These are phyloP conservation scores for Sequoia sempervirens DNA, from an alignment of 75 land plant species.

Conservation along the genomic window DNA sequence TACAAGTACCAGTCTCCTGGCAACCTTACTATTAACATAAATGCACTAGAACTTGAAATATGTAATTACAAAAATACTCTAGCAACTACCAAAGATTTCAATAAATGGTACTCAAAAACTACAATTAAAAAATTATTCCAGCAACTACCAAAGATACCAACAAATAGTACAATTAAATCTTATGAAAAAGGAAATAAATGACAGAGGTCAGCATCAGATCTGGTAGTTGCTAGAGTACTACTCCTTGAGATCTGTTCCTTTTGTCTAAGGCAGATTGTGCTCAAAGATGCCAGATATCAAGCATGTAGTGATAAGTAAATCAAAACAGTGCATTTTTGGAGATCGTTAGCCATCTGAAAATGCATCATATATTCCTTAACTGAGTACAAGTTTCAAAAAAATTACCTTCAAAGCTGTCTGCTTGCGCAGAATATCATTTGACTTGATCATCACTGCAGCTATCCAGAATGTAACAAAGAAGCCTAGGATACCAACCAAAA, in stretches of 20 bases:
- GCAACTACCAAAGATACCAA: not conserved
- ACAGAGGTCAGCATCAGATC: not conserved
- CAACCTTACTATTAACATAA: not conserved
- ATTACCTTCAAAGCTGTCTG: constrained; percentile 93
- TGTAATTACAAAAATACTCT: not conserved
- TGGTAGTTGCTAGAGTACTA: not conserved
- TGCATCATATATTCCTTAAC: not conserved
- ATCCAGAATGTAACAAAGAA: constrained; percentile 86
- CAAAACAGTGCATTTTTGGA: not conserved
- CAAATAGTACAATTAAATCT: not conserved
- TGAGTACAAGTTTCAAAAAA: not conserved
- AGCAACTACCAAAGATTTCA: not conserved
- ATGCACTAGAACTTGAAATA: not conserved
- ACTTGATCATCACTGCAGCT: constrained; percentile 83
- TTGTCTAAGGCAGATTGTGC: not conserved
- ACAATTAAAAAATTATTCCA: not conserved
- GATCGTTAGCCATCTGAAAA: not conserved
- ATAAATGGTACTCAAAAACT: not conserved
- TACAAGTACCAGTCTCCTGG: too few relatives aligned
- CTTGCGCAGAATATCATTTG: constrained; percentile 86
- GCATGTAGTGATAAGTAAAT: not conserved
- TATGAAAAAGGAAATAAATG: not conserved
- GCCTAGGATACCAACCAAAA: constrained; percentile 39
- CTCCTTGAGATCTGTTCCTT: not conserved
- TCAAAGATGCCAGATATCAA: not conserved